phyloP scores from a whole-genome alignment of 495 filamentous ascomycete genomes.

The Aspergillus nidulans region DNA sequence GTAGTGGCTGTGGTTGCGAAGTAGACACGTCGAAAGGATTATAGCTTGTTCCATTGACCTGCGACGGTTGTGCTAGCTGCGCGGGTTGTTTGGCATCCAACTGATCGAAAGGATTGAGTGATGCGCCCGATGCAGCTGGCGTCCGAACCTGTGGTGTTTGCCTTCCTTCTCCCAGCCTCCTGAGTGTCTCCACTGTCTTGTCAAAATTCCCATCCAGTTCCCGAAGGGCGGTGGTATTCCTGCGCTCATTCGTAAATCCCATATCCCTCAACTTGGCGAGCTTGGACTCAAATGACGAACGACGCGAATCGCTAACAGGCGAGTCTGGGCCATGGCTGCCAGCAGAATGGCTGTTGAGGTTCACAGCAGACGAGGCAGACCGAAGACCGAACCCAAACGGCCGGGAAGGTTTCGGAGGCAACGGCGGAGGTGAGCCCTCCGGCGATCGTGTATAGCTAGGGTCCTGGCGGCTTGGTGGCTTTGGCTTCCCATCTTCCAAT shows the following conservation, averaged over 20 bases:
- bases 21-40: constrained; percentile 66
- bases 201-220: constrained; percentile 79
- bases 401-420: constrained; percentile 77
- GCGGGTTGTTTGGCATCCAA: constrained; percentile 34
- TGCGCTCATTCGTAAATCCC: constrained; percentile 83
- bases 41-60: constrained; percentile 27
- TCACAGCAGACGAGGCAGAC: constrained; percentile 66
- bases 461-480: constrained; percentile 42
- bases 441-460: constrained; percentile 36
- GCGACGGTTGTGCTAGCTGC: constrained; percentile 22
- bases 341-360: constrained; percentile 36
- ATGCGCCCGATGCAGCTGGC: constrained; percentile 26
- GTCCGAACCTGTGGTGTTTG: constrained; percentile 36
- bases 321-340: constrained; percentile 25
- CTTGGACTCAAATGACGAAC: constrained; percentile 57
- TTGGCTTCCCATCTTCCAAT: constrained; percentile 51
- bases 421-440: constrained; percentile 63
- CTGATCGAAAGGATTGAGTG: constrained; percentile 51
- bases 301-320: constrained; percentile 21
- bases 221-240: constrained; percentile 74
- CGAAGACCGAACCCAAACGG: constrained; percentile 70
- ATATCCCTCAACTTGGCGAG: constrained; percentile 77
- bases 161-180: constrained; percentile 68
- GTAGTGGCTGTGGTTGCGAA: constrained; percentile 27
- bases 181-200: constrained; percentile 74